These are phyloP conservation scores for Elongisporangium anandrum DNA, from an alignment of 352 stramenopile species.

Conservation along the genomic window DNA sequence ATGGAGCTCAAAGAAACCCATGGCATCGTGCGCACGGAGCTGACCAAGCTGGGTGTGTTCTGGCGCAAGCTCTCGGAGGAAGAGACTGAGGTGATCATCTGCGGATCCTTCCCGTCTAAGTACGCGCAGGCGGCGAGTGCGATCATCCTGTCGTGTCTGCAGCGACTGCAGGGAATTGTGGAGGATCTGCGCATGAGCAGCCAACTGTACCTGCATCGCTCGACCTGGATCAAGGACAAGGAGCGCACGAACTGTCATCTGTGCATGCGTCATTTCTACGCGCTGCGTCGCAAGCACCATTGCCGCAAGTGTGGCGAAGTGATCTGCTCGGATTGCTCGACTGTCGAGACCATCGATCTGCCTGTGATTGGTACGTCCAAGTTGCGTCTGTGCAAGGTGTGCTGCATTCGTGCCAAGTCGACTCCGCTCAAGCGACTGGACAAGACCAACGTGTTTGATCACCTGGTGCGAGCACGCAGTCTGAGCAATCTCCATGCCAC, in stretches of 20 bases:
- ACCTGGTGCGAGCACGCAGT: slow-evolving; percentile 46
- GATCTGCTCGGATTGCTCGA: slow-evolving; percentile 77
- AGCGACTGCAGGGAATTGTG: slow-evolving; percentile 56
- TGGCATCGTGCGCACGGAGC: slow-evolving; percentile 39
- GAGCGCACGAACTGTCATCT: slow-evolving; percentile 66
- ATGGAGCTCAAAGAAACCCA: slow-evolving; percentile 75
- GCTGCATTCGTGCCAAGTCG: slow-evolving; percentile 66
- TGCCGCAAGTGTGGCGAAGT: slow-evolving; percentile 80
- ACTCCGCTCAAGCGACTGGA: slow-evolving; percentile 55
- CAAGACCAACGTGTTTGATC: slow-evolving; percentile 64
- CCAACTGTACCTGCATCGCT: slow-evolving; percentile 67
- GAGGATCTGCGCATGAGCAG: slow-evolving; percentile 73
- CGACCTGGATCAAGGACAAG: slow-evolving; percentile 74
- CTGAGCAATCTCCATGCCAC: slow-evolving; percentile 42
- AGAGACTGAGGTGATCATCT: slow-evolving; percentile 77
- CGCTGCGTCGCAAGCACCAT: slow-evolving; percentile 73
- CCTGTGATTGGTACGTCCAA: slow-evolving; percentile 77
- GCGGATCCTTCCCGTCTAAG: slow-evolving; percentile 71
- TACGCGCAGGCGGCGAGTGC: slow-evolving; percentile 51
- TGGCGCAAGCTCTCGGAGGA: slow-evolving; percentile 63
- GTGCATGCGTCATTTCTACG: slow-evolving; percentile 77
- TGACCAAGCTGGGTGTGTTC: slow-evolving; percentile 70
- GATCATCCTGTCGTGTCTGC: slow-evolving; percentile 47
- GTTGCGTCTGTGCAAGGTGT: slow-evolving; percentile 78
- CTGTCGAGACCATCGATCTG: slow-evolving; percentile 62